A percentile compares a stretch with the other conserved stretches of the same genome.
phyloP scores from a whole-genome alignment of 805 yeast genomes.

The Tetrapisispora namnaoensis region DNA sequence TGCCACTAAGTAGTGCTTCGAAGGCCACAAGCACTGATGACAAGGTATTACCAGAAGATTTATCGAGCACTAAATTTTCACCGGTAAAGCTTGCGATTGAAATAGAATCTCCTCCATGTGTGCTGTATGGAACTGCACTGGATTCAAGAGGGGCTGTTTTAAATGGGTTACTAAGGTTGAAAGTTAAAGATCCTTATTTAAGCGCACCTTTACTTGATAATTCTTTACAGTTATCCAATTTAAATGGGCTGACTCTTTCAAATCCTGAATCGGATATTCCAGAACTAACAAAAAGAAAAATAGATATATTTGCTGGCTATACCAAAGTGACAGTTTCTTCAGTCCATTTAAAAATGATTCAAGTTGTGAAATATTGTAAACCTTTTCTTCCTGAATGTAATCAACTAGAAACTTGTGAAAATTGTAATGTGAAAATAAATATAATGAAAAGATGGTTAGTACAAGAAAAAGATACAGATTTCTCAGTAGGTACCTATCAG shows the following conservation, averaged over 20 bases:
- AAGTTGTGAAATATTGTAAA: slow-evolving; percentile 52
- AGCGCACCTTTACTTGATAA: slow-evolving; percentile 6
- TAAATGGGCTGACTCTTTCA: slow-evolving; percentile 3
- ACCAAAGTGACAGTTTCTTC: slow-evolving; percentile 43
- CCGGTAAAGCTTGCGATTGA: slow-evolving; percentile 45
- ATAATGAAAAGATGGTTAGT: slow-evolving; percentile 87
- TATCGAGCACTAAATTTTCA: slow-evolving; percentile 1
- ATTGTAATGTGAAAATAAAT: slow-evolving; percentile 45
- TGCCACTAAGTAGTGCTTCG: background rate
- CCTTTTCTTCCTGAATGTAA: slow-evolving; percentile 54
- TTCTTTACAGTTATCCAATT: slow-evolving; percentile 4
- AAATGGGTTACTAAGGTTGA: slow-evolving; percentile 65
- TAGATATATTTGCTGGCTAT: slow-evolving; percentile 22
- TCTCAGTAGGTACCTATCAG: slow-evolving; percentile 63
- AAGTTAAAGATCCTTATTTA: slow-evolving; percentile 32
- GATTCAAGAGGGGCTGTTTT: slow-evolving; percentile 82
- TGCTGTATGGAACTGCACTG: slow-evolving; percentile 66
- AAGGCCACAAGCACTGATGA: background rate
- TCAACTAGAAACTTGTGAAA: slow-evolving; percentile 42
- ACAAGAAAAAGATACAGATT: slow-evolving; percentile 45
- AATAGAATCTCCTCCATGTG: slow-evolving; percentile 86
- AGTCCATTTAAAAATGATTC: slow-evolving; percentile 62
- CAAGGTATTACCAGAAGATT: background rate
- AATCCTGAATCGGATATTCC: slow-evolving; percentile 9
- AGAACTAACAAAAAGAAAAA: slow-evolving; percentile 14